Evolutionary conservation across 371 early-diverging fungal genomes (phyloP), one percentile per base, ranked within the genome.

Genomic region (Mucor ambiguus): DNA sequence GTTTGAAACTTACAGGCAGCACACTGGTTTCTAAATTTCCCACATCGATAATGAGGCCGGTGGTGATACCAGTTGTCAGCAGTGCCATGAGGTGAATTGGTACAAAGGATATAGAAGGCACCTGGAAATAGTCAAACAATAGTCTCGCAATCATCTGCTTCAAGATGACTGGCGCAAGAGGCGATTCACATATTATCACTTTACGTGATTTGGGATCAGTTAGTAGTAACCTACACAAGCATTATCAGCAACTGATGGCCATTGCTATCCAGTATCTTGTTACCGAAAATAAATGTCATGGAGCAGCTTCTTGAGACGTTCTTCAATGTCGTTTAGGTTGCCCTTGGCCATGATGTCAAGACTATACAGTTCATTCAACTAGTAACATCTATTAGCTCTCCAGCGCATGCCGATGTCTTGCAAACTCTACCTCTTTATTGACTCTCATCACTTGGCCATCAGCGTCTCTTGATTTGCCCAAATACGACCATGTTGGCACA

Each of bases 181-280:
- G 88, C 0, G 92, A 87, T 72, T 95, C 96, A 46, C 90, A 92
- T 29, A 96, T 64, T 30, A 94, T 88, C n/a, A 95, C 95, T 74
- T 93, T 94, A 43, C 93, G 86, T 49, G 90, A 85, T 71, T 92
- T 92, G 4, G 96, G 88, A 73, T 96, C 96, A 16, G 92, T 88
- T 66, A 96, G 72, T 48, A 96, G 78, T 28, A 90, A 79, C 24
- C 89, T 89, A 60, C 60, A 59, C 61, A 20, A 24, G 10, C 32
- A 18, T 14, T 2, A 10, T 56, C 26, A 56, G 20, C 33, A n/a
- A 1, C 30, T 33, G 24, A 7, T 59, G 7, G 49, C 12, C 16
- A 58, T 24, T 58, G 56, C 20, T 28, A 9, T 12, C 38, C 22
- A 37, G 10, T 28, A 6, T 22, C 18, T 52, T 16, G 41, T 62